phyloP scores from a whole-genome alignment of 805 yeast species.

The Pichia membranifaciens region DNA sequence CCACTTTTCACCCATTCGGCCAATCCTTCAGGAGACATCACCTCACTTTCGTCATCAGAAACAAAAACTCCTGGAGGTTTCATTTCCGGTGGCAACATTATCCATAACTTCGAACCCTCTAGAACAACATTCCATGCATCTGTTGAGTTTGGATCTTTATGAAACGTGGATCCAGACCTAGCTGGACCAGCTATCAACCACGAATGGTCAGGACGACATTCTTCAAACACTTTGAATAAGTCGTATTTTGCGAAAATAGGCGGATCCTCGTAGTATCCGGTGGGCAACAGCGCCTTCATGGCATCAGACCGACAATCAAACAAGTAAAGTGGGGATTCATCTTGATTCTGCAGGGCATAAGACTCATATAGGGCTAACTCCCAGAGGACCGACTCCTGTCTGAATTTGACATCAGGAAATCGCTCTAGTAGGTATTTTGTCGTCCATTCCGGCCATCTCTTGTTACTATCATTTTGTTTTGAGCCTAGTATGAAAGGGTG shows the following conservation, averaged over 20 bases:
- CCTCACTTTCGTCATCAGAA: conserved; percentile 74
- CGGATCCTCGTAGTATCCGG: conserved; percentile 12
- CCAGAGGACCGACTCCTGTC: conserved; percentile 88
- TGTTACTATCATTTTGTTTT: conserved; percentile 4
- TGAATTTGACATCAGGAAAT: conserved; percentile 58
- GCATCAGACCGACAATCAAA: conserved; percentile 80
- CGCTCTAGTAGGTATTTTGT: conserved; percentile 41
- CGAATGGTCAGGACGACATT: conserved; percentile 81
- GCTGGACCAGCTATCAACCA: conserved; percentile 86
- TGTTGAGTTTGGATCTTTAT: conserved; percentile 87
- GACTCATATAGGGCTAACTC: conserved; percentile 52
- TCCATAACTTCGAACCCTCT: conserved; percentile 75
- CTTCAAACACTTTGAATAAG: conserved; percentile 30
- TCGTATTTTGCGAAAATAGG: conserved; percentile 38
- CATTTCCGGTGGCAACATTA: conserved; percentile 74
- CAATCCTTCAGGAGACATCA: conserved; percentile 84
- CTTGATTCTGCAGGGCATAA: conserved; percentile 56
- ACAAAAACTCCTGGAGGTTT: conserved; percentile 85
- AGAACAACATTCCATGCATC: conserved; percentile 86
- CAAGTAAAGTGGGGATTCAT: conserved; percentile 80
- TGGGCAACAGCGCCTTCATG: conserved; percentile 40
- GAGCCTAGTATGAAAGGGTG: conserved; percentile 50
- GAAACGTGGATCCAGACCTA: conserved; percentile 83
- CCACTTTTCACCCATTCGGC: conserved; percentile 90
- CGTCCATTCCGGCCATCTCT: conserved; percentile 65